Conservation (phyloP, 345 rosid genomes). For the Isatis tinctoria region DNA sequence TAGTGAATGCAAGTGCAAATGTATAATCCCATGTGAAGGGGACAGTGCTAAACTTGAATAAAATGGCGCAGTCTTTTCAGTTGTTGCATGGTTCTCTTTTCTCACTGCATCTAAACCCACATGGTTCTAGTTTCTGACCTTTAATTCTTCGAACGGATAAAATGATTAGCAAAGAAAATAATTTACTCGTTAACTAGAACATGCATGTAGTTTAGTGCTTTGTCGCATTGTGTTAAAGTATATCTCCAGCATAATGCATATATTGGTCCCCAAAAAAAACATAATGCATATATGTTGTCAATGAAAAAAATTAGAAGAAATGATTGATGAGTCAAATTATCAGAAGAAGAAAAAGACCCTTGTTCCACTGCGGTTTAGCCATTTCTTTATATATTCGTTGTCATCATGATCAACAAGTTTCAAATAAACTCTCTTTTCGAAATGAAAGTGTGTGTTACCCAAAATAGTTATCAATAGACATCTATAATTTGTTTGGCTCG, state of each 20-base stretch:
- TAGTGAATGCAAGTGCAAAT: constrained; percentile 12
- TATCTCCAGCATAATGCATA: neutral
- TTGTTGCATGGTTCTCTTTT: constrained; percentile 9
- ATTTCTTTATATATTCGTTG: neutral
- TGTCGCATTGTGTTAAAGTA: neutral
- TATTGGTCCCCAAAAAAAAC: too few species aligned
- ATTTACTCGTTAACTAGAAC: neutral
- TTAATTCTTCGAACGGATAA: neutral
- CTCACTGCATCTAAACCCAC: constrained; percentile 16
- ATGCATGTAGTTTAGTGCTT: neutral
- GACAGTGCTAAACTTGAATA: constrained; percentile 19
- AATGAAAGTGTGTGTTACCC: neutral
- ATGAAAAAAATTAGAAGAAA: too few species aligned
- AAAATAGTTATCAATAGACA: neutral
- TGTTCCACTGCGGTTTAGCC: neutral
- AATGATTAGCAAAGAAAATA: neutral
- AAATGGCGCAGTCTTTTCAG: constrained; percentile 27
- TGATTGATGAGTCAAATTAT: neutral
- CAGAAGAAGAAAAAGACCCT: neutral
- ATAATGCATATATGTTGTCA: too few species aligned
- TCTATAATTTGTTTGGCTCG: neutral
- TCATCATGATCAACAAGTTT: neutral
- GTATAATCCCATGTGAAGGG: constrained; percentile 25
- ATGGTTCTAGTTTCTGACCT: neutral
- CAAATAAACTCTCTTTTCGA: neutral